Conservation (phyloP, 2,329 filamentous ascomycete species). For the Gaeumannomyces sp. region DNA sequence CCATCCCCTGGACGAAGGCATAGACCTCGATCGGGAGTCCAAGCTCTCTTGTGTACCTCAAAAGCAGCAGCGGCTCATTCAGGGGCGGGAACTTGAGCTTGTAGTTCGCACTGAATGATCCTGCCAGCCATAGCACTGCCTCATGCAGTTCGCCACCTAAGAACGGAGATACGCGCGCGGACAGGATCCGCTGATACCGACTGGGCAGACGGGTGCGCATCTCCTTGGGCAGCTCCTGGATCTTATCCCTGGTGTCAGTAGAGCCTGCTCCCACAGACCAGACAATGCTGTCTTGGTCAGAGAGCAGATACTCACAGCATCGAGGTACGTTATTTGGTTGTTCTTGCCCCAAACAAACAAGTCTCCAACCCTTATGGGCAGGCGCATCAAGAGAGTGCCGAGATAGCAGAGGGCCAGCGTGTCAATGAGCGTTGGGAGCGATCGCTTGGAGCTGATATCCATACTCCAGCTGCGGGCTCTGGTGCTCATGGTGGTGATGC, state of each 20-base stretch:
- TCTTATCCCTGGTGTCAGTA: constrained; percentile 28
- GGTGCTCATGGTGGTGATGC: constrained; percentile 25
- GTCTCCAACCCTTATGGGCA: constrained; percentile 71
- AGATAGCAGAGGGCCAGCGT: constrained; percentile 76
- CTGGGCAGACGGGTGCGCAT: constrained; percentile 61
- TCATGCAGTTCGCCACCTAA: constrained; percentile 56
- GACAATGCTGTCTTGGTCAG: background rate
- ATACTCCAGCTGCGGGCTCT: constrained; percentile 37
- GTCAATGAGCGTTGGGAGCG: constrained; percentile 64
- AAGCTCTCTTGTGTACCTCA: constrained; percentile 64
- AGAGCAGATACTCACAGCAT: constrained; percentile 45
- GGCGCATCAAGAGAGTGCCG: constrained; percentile 64
- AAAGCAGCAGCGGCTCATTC: constrained; percentile 62
- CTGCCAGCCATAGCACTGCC: constrained; percentile 53
- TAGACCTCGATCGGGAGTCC: constrained; percentile 69
- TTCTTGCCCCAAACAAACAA: constrained; percentile 61
- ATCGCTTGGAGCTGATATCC: constrained; percentile 41
- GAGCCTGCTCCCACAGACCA: background rate
- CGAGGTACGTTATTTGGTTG: constrained; percentile 65
- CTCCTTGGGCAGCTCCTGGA: constrained; percentile 52
- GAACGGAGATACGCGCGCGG: constrained; percentile 40
- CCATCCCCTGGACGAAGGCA: constrained; percentile 50
- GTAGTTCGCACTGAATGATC: constrained; percentile 62
- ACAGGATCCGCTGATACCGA: constrained; percentile 53
- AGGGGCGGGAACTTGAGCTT: constrained; percentile 66